Base-by-base conservation (phyloP, 352 stramenopile genomes). In the Saprolegnia parasitica region DNA sequence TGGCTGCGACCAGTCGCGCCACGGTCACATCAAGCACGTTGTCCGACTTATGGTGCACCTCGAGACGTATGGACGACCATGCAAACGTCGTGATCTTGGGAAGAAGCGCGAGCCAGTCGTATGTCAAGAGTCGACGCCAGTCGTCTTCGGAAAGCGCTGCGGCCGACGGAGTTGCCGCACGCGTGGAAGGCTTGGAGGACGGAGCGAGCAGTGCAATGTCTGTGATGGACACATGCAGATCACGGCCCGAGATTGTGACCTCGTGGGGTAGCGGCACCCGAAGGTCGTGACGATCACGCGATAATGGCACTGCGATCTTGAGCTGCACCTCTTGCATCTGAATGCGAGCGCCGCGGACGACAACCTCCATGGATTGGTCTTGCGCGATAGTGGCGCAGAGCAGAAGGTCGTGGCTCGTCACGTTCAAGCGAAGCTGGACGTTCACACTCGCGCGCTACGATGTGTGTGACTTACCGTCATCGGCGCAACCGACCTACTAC, bases 221-320 rank as follows among this genome's bases (percentile, higher is more conserved):
- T 42, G 45, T 72, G 61, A 18, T 72, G 54, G 13, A 67, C 16
- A 63, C 23, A 50, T 67, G 20, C 50, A 74, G 16, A 37, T 37
- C 24, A 50, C 32, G 13, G 39, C 49, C 10, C 46, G 73, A 24
- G 56, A 76, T 21, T 24, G 50, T 13, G 5, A 70, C 46, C 1
- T 35, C 23, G 42, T 35, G 26, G 5, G 73, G 73, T 10, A 78
- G 24, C 16, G 73, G 73, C 4, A 71, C 49, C 2, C 72, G 73
- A 20, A 46, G 15, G 32, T 78, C 71, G 9, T 37, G 37, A 21
- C 10, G 23, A 23, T 61, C 26, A 29, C 60, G 29, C 11, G 73
- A 76, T 10, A 76, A n/a, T 57, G 71, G 73, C 23, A 74, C 60
- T 13, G 32, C 47, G 18, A 85, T n/a, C 40, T 49, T 70, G 21